Percentiles rank a stretch among this genome's conserved stretches.
phyloP scores from a whole-genome alignment of 108 stramenopile species.

The Nitzschia sp. region DNA sequence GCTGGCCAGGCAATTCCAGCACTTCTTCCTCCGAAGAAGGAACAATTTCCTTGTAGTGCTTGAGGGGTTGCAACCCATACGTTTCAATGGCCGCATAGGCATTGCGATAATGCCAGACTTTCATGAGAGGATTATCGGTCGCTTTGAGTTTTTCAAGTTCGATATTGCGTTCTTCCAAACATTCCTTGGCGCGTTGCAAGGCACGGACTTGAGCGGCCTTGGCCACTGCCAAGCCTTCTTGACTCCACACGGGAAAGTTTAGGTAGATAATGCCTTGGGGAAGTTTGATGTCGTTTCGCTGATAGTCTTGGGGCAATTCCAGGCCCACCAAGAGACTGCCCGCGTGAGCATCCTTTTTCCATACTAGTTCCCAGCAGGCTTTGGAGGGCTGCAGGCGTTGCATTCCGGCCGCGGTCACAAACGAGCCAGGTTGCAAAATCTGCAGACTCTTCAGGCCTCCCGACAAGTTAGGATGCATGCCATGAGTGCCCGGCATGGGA shows the following conservation, averaged over 20 bases:
- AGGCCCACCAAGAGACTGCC: conserved; percentile 61
- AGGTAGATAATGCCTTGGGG: conserved; percentile 59
- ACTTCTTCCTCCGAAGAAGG: conserved; percentile 21
- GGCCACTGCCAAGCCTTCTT: conserved; percentile 40
- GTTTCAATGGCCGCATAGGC: conserved; percentile 38
- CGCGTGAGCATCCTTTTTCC: conserved; percentile 50
- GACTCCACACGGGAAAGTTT: conserved; percentile 59
- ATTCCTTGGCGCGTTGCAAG: conserved; percentile 36
- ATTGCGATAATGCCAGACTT: conserved; percentile 67
- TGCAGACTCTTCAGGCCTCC: not conserved
- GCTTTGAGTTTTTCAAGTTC: conserved; percentile 53
- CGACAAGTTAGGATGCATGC: not conserved
- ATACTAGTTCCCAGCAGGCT: conserved; percentile 68
- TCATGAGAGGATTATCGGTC: conserved; percentile 55
- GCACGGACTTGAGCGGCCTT: conserved; percentile 35
- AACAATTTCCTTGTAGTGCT: conserved; percentile 17
- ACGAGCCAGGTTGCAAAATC: not conserved
- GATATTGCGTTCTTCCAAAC: conserved; percentile 40
- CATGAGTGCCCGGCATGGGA: not conserved
- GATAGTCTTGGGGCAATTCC: conserved; percentile 50
- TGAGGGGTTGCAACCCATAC: conserved; percentile 12
- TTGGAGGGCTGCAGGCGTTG: conserved; percentile 33
- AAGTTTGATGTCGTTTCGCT: conserved; percentile 53
- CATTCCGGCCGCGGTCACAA: conserved; percentile 22
- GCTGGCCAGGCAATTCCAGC: conserved; percentile 20